phyloP scores from a whole-genome alignment of 2,329 filamentous ascomycete genomes.

The Stachybotrys echinatus region DNA sequence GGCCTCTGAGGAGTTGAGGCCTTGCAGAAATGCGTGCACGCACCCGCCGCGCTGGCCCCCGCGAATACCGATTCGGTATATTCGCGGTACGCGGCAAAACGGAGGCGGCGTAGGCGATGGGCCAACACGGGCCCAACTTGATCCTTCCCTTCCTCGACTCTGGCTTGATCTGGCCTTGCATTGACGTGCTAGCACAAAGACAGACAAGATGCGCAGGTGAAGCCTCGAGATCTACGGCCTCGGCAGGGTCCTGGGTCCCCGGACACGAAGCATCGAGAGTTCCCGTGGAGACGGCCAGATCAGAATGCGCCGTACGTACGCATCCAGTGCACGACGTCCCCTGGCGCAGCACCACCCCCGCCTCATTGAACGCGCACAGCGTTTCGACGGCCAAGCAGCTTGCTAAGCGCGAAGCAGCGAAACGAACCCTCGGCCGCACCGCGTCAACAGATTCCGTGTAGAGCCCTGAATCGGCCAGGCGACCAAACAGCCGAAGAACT shows the following conservation, averaged over 20 bases:
- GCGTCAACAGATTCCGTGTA: neutral
- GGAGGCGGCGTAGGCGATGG: neutral
- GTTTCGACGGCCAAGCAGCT: neutral
- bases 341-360: neutral
- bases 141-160: neutral
- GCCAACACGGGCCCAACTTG: too few species aligned
- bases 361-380: neutral
- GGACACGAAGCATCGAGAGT: neutral
- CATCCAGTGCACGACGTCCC: too few species aligned
- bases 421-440: neutral
- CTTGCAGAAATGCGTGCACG: neutral
- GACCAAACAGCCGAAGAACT: neutral
- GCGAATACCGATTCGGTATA: neutral
- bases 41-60: neutral
- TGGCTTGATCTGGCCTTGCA: neutral
- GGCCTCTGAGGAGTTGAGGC: neutral
- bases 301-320: neutral
- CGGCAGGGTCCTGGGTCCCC: neutral
- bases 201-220: neutral
- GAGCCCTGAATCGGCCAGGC: neutral
- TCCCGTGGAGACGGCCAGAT: neutral
- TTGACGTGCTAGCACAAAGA: neutral
- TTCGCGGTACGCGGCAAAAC: neutral
- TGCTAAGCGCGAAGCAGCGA: neutral
- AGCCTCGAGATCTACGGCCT: neutral